A percentile compares a stretch with the other conserved stretches of the same genome.
Evolutionary conservation across 305 asterid genomes (phyloP).

Genomic region (Fraxinus velutina): DNA sequence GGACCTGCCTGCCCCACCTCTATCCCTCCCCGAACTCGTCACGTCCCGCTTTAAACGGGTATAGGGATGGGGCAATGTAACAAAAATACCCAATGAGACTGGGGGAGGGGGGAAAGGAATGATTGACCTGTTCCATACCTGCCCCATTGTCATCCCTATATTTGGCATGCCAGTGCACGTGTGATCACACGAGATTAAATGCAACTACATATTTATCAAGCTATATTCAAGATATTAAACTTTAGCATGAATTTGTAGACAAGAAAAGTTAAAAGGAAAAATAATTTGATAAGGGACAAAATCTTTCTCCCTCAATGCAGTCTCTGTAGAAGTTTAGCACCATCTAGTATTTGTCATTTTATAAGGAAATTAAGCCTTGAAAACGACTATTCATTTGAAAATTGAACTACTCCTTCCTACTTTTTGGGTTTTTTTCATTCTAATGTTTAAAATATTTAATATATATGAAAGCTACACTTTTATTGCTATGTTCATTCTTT

Average conservation of each 20-base stretch:
- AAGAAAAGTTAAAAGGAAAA: neutral
- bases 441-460: neutral
- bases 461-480: too few relatives aligned
- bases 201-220: neutral
- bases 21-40: too few relatives aligned
- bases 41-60: too few relatives aligned
- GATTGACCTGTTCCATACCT: too few relatives aligned
- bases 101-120: too few relatives aligned
- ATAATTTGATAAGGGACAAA: neutral
- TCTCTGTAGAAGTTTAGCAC: neutral
- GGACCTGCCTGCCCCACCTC: too few relatives aligned
- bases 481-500: too few relatives aligned
- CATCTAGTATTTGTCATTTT: neutral
- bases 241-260: neutral
- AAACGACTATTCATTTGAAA: neutral
- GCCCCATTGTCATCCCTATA: too few relatives aligned
- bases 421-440: neutral
- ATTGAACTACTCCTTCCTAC: neutral
- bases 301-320: neutral
- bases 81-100: too few relatives aligned
- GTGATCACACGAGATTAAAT: slow-evolving; percentile 21
- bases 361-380: neutral
- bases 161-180: slow-evolving; percentile 23
- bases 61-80: too few relatives aligned
- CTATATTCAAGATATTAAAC: neutral